A percentile compares a stretch with the other conserved stretches of the same genome.
phyloP scores from a whole-genome alignment of 352 stramenopile species.

The Phytophthora citrophthora region DNA sequence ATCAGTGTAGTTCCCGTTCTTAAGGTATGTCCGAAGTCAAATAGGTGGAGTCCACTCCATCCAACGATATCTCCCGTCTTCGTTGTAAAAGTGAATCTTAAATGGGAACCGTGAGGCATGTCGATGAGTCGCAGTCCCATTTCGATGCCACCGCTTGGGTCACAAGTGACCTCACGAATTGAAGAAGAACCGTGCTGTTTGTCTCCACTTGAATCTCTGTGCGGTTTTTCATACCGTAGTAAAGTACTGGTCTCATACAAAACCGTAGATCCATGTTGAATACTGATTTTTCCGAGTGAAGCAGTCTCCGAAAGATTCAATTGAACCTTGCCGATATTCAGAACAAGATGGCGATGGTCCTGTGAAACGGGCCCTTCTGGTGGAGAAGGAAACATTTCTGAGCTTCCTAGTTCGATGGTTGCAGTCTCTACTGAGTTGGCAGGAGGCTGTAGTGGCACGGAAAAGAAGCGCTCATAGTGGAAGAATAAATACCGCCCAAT shows the following conservation, averaged over 20 bases:
- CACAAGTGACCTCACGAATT: constrained; percentile 26
- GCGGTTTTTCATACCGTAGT: constrained; percentile 18
- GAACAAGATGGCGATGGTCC: constrained; percentile 29
- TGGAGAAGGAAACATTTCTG: constrained; percentile 39
- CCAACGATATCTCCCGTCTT: constrained; percentile 46
- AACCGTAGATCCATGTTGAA: constrained; percentile 41
- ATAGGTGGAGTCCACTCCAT: constrained; percentile 80
- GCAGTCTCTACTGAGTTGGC: constrained; percentile 1
- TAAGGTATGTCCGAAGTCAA: constrained; percentile 83
- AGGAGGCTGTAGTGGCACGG: constrained; percentile 18
- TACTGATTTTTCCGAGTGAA: constrained; percentile 32
- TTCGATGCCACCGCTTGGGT: constrained; percentile 34
- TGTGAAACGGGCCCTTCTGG: constrained; percentile 35
- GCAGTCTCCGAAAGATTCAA: constrained; percentile 18
- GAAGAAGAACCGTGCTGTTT: constrained; percentile 16
- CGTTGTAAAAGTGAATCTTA: constrained; percentile 61
- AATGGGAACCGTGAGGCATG: constrained; percentile 78
- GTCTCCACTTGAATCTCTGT: constrained; percentile 11
- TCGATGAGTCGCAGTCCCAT: constrained; percentile 59
- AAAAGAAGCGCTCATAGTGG: constrained; percentile 77
- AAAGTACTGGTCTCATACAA: constrained; percentile 35
- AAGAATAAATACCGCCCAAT: constrained; percentile 79
- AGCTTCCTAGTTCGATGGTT: constrained; percentile 8
- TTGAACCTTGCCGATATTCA: constrained; percentile 31
- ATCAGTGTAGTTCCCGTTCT: constrained; percentile 53